Conservation (phyloP, 305 asterid genomes). For the Ajuga reptans region DNA sequence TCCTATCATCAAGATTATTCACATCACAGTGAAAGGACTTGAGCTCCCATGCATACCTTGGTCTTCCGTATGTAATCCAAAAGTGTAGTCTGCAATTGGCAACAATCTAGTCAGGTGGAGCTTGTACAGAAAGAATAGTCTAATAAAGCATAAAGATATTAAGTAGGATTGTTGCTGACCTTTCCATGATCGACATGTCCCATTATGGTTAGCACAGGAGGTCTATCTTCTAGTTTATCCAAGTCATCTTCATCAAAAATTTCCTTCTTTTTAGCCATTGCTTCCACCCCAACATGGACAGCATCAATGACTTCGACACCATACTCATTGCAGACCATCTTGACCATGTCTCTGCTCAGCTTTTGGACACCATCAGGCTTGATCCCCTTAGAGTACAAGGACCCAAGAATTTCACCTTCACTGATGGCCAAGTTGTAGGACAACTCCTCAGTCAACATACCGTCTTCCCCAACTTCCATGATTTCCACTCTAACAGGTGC, state of each 20-base stretch:
- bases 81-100: constrained; percentile 77
- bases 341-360: constrained; percentile 89
- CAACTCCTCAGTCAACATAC: constrained; percentile 83
- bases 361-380: constrained; percentile 93
- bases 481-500: constrained; percentile 87
- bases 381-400: constrained; percentile 72
- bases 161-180: constrained; percentile 37
- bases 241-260: constrained; percentile 78
- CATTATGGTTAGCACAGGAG: constrained; percentile 96
- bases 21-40: background rate
- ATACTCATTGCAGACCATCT: constrained; percentile 87
- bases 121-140: constrained; percentile 6
- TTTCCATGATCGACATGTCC: constrained; percentile 99
- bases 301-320: constrained; percentile 91
- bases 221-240: constrained; percentile 75
- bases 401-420: constrained; percentile 87
- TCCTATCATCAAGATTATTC: background rate
- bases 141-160: constrained; percentile 14
- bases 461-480: constrained; percentile 88
- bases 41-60: constrained; percentile 52
- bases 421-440: constrained; percentile 72
- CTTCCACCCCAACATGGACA: constrained; percentile 57
- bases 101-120: constrained; percentile 36
- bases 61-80: constrained; percentile 88
- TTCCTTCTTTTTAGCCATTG: constrained; percentile 91